phyloP scores from a whole-genome alignment of 345 rosid genomes.

The Clausena lansium region DNA sequence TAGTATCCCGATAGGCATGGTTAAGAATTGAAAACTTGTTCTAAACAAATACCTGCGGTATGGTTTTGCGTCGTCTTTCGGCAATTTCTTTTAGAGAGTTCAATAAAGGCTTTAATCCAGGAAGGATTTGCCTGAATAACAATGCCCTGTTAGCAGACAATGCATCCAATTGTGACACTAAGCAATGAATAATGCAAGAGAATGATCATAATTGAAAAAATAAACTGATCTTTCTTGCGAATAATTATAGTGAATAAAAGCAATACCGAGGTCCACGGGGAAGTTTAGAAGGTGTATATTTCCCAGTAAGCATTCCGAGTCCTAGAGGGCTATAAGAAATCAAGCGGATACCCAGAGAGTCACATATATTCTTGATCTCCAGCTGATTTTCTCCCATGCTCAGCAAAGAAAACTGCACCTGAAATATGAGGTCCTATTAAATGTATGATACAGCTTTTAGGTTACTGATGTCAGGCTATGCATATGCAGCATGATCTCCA shows the following conservation, averaged over 20 bases:
- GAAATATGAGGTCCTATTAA: conserved; percentile 11
- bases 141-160: conserved; percentile 44
- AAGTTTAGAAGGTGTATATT: conserved; percentile 66
- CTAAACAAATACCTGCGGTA: conserved; percentile 51
- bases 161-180: neutral
- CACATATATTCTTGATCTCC: conserved; percentile 62
- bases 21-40: neutral
- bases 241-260: neutral
- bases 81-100: conserved; percentile 52
- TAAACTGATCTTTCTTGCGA: no score
- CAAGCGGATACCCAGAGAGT: conserved; percentile 61
- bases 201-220: no score
- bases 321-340: conserved; percentile 93
- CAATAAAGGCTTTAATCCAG: conserved; percentile 72
- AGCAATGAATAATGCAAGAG: neutral
- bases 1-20: no score
- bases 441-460: conserved; percentile 2
- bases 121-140: conserved; percentile 79
- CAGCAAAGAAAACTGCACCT: conserved; percentile 86
- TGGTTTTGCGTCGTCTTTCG: conserved; percentile 53
- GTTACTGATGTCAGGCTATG: neutral
- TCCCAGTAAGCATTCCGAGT: conserved; percentile 92
- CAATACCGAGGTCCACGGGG: conserved; percentile 81
- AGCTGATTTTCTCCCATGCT: conserved; percentile 81
- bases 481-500: neutral